A percentile compares a stretch with the other conserved stretches of the same genome.
These are phyloP conservation scores for Diutina neorugosa DNA, from an alignment of 1,139 yeast genomes.

Conservation along the genomic window DNA sequence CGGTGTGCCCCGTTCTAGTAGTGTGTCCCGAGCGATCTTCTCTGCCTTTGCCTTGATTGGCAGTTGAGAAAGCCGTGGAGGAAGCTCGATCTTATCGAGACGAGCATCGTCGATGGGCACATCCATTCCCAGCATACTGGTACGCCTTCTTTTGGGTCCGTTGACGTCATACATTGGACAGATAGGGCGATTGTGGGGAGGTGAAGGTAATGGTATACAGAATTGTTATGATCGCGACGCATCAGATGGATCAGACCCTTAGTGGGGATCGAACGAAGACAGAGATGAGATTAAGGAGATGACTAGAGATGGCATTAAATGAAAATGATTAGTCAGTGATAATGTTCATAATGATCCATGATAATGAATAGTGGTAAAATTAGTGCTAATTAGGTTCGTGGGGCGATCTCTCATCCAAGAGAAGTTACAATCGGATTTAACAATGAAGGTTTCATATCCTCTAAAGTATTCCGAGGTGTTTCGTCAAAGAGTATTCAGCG, in stretches of 20 bases:
- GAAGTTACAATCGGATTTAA: too few species aligned
- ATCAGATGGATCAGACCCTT: not conserved
- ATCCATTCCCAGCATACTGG: not conserved
- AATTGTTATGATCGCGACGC: not conserved
- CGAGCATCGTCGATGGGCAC: not conserved
- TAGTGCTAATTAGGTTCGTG: too few species aligned
- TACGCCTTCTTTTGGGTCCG: constrained; percentile 1
- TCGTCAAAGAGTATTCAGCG: too few species aligned
- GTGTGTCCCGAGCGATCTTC: not conserved
- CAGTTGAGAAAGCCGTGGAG: not conserved
- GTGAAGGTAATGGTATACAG: not conserved
- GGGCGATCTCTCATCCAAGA: too few species aligned
- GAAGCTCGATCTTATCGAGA: not conserved
- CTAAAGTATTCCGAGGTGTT: too few species aligned
- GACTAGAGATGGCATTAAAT: too few species aligned
- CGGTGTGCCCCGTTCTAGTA: not conserved
- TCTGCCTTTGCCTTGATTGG: not conserved
- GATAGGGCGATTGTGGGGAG: not conserved
- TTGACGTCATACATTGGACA: not conserved
- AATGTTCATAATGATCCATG: too few species aligned
- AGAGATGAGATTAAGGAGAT: too few species aligned
- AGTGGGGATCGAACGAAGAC: too few species aligned
- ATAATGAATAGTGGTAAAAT: too few species aligned
- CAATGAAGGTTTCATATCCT: too few species aligned
- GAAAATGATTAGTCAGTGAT: too few species aligned